phyloP scores from a whole-genome alignment of 2,329 filamentous ascomycete genomes.

The Diaporthe sp. region DNA sequence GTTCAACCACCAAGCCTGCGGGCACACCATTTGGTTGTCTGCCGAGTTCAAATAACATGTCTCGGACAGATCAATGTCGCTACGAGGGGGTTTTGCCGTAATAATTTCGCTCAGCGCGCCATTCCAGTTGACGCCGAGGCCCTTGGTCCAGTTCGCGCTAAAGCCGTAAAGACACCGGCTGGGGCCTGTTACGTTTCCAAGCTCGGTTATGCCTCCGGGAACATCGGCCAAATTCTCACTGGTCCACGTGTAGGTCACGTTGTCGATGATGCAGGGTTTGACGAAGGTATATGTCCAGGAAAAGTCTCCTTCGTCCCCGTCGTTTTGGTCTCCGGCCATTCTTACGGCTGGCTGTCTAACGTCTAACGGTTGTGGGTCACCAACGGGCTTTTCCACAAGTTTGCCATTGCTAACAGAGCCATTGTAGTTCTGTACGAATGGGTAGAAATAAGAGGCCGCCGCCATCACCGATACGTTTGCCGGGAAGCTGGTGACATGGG shows the following conservation, averaged over 20 bases:
- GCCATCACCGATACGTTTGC: slow-evolving; percentile 12
- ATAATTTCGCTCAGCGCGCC: background rate
- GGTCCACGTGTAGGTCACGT: background rate
- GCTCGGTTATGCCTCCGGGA: background rate
- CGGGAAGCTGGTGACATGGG: background rate
- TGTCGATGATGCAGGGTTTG: slow-evolving; percentile 4
- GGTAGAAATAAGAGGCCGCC: slow-evolving; percentile 9
- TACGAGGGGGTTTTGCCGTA: too few species aligned
- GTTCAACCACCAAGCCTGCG: slow-evolving; percentile 2
- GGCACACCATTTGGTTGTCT: background rate
- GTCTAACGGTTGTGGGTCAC: background rate
- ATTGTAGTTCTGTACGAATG: slow-evolving; percentile 3
- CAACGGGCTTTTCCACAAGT: background rate
- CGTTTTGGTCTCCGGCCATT: background rate
- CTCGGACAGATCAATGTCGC: background rate
- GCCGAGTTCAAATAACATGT: background rate
- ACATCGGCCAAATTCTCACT: background rate
- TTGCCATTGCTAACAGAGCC: slow-evolving; percentile 14
- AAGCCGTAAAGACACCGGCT: slow-evolving; percentile 10
- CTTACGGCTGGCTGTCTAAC: background rate
- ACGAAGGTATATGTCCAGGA: background rate
- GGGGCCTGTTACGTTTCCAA: slow-evolving; percentile 7
- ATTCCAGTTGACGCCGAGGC: background rate
- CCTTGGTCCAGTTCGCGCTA: background rate
- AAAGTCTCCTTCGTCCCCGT: background rate